phyloP scores from a whole-genome alignment of 1,284 basidiomycete species.

The Ceratobasidium sp. region DNA sequence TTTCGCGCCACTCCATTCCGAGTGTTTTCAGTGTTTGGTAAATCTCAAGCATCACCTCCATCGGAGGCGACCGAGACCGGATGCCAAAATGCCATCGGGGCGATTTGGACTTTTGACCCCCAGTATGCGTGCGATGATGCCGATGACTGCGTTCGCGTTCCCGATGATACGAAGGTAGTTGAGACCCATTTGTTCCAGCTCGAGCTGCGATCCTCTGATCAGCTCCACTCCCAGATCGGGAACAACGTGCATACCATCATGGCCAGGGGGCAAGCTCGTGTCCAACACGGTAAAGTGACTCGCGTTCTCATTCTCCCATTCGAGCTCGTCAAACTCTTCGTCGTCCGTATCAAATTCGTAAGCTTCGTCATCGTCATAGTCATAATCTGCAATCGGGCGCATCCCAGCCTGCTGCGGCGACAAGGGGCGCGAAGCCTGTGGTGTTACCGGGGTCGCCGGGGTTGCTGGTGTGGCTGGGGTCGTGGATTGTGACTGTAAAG shows the following conservation, averaged over 20 bases:
- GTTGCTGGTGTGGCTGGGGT: conserved; percentile 31
- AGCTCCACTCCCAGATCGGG: conserved; percentile 45
- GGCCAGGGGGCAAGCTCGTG: conserved; percentile 75
- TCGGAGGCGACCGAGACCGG: conserved; percentile 90
- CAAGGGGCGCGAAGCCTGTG: conserved; percentile 12
- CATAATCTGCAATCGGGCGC: conserved; percentile 55
- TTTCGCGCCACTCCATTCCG: conserved; percentile 98
- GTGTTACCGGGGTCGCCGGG: conserved; percentile 26
- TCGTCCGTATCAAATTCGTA: conserved; percentile 60
- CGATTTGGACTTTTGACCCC: conserved; percentile 47
- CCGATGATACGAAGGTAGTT: conserved; percentile 8
- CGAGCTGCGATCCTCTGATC: conserved; percentile 65
- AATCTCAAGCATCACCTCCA: conserved; percentile 99
- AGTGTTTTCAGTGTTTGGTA: conserved; percentile 90
- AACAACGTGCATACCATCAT: conserved; percentile 54
- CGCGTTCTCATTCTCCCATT: conserved; percentile 42
- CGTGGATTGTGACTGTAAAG: conserved; percentile 2
- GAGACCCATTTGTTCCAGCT: conserved; percentile 42
- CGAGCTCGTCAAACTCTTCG: conserved; percentile 59
- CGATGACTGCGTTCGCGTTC: conserved; percentile 40
- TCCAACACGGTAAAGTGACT: conserved; percentile 80
- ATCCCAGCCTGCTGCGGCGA: conserved; percentile 33
- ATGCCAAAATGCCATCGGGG: conserved; percentile 99
- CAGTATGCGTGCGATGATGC: conserved; percentile 38
- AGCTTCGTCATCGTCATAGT: conserved; percentile 55